A percentile compares a stretch with the other conserved stretches of the same genome.
These are phyloP conservation scores for Ehretia macrophylla DNA, from an alignment of 257 asterid species.

Conservation along the genomic window DNA sequence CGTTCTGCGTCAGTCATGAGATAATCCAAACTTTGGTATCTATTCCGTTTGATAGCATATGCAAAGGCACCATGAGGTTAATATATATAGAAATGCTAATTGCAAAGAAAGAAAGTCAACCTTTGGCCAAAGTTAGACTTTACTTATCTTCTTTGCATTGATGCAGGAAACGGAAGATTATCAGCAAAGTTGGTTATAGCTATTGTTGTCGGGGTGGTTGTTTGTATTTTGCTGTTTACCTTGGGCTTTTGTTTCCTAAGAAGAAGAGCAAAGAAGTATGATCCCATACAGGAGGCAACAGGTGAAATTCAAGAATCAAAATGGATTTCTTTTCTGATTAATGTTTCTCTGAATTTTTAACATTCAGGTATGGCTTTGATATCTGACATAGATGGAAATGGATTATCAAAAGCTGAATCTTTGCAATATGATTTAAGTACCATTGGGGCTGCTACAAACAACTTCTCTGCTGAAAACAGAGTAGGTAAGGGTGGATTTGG, in stretches of 20 bases:
- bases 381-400: not conserved
- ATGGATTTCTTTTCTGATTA: not conserved
- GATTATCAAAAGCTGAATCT: constrained; percentile 15
- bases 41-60: no score
- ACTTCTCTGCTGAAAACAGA: constrained; percentile 24
- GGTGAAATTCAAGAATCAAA: not conserved
- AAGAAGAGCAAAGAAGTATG: not conserved
- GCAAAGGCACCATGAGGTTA: no score
- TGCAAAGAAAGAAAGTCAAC: no score
- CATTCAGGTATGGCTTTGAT: not conserved
- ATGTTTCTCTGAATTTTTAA: not conserved
- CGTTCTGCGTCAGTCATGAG: no score
- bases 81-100: no score
- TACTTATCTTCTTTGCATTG: not conserved
- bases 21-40: no score
- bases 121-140: not conserved
- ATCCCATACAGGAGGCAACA: not conserved
- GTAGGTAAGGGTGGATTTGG: constrained; percentile 27
- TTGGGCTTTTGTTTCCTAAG: not conserved
- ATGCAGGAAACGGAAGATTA: constrained; percentile 11
- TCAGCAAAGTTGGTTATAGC: constrained; percentile 3
- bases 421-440: constrained; percentile 19
- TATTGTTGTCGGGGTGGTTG: constrained; percentile 6
- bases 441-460: constrained; percentile 14
- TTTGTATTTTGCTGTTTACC: not conserved